Percentiles rank a stretch among this genome's conserved stretches.
Evolutionary conservation across 257 asterid species (phyloP).

Genomic region (Salvia miltiorrhiza): DNA sequence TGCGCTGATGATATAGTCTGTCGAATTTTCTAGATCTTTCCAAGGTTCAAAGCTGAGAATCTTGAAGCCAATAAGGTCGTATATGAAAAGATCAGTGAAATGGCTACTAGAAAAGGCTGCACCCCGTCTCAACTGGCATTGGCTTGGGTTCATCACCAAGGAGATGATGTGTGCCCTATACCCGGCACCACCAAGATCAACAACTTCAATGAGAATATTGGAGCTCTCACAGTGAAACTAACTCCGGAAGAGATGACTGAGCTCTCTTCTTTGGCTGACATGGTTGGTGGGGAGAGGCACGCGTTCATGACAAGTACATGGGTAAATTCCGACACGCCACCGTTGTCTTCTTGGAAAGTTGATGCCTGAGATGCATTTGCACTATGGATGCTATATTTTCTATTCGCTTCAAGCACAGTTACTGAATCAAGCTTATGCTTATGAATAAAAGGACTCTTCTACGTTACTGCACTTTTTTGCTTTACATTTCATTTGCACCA

Average conservation of each 20-base stretch:
- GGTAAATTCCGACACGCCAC: constrained; percentile 18
- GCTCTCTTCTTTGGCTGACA: constrained; percentile 9
- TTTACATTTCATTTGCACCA: no score
- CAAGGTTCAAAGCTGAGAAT: constrained; percentile 21
- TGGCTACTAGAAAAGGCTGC: constrained; percentile 23
- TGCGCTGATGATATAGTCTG: neutral
- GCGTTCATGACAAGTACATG: constrained; percentile 18
- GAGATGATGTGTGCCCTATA: constrained; percentile 20
- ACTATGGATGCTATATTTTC: neutral
- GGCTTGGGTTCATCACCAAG: constrained; percentile 36
- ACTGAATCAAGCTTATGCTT: neutral
- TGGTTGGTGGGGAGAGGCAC: constrained; percentile 25
- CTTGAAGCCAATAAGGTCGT: constrained; percentile 17
- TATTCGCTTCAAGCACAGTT: neutral
- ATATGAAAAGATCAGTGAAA: constrained; percentile 2
- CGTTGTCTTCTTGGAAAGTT: constrained; percentile 25
- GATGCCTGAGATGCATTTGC: neutral
- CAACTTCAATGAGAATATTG: constrained; percentile 26
- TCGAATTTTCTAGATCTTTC: constrained; percentile 2
- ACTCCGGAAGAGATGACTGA: constrained; percentile 17
- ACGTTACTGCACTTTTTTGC: neutral
- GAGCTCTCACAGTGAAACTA: constrained; percentile 20
- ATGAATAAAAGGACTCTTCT: neutral
- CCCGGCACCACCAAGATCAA: constrained; percentile 31
- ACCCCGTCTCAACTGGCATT: constrained; percentile 24